These are phyloP conservation scores for Micractinium conductrix DNA, from an alignment of 139 green algal species.

Conservation along the genomic window DNA sequence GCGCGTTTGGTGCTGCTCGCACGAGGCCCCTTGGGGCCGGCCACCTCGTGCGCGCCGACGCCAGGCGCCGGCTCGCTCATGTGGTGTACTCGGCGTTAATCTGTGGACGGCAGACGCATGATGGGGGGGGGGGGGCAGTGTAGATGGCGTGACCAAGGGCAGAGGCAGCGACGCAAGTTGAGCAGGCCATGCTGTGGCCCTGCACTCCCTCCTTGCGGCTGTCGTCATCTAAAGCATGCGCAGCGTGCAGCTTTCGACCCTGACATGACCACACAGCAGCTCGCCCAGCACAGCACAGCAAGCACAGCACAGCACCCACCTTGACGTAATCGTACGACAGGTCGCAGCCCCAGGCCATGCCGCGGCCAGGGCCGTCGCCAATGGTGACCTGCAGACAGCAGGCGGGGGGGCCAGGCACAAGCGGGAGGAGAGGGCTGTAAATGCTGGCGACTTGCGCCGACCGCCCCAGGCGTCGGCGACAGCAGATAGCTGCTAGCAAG, in stretches of 20 bases:
- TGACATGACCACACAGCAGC: neutral
- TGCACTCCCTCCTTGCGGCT: neutral
- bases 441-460: too few relatives aligned
- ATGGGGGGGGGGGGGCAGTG: neutral
- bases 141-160: conserved; percentile 21
- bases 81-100: conserved; percentile 13
- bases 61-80: too few relatives aligned
- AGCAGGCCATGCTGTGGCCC: neutral
- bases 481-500: neutral
- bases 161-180: neutral
- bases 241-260: neutral
- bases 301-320: conserved; percentile 57
- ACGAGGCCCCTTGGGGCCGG: neutral
- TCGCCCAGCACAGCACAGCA: neutral
- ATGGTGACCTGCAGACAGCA: conserved; percentile 10
- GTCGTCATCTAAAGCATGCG: neutral
- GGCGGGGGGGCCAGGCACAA: neutral
- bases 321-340: conserved; percentile 89
- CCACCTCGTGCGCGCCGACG: too few relatives aligned
- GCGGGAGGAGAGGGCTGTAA: too few relatives aligned
- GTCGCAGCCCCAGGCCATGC: conserved; percentile 88
- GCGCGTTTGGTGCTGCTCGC: neutral
- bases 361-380: conserved; percentile 68
- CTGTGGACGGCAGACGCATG: neutral
- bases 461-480: too few relatives aligned